Evolutionary conservation across 108 stramenopile genomes (phyloP).

Genomic region (Skeletonema menzelii): DNA sequence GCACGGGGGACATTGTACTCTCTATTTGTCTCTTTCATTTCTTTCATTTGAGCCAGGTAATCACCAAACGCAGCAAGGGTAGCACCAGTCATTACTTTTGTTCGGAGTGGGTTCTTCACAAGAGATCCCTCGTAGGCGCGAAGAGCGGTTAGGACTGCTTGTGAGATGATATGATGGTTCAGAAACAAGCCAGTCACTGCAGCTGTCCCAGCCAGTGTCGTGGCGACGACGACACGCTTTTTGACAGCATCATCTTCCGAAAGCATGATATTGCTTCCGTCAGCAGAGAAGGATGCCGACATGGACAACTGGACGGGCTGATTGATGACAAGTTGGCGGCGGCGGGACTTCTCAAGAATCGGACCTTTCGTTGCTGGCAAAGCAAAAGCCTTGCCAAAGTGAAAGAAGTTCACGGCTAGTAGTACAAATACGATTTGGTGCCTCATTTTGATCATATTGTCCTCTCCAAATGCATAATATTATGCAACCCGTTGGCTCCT

Average conservation of each 20-base stretch:
- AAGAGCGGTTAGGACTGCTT: background rate
- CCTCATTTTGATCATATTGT: background rate
- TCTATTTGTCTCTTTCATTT: background rate
- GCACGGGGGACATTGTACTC: conserved; percentile 48
- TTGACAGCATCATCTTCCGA: background rate
- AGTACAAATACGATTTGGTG: background rate
- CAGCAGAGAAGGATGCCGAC: background rate
- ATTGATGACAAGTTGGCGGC: background rate
- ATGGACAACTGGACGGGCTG: background rate
- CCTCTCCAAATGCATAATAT: no score
- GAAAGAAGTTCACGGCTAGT: background rate
- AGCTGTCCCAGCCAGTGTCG: background rate
- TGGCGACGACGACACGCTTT: background rate
- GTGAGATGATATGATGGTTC: background rate
- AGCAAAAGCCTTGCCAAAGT: background rate
- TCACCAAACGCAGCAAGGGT: conserved; percentile 49
- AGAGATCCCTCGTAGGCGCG: conserved; percentile 33
- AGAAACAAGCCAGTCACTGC: background rate
- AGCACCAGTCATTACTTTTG: conserved; percentile 42
- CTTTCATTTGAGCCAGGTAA: conserved; percentile 44
- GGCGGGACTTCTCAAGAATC: background rate
- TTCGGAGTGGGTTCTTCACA: conserved; percentile 22
- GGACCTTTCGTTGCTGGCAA: background rate
- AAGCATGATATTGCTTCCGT: background rate
- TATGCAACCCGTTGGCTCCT: background rate